phyloP scores from a whole-genome alignment of 176 grass and related monocot genomes.

The Bolboschoenus planiculmis region DNA sequence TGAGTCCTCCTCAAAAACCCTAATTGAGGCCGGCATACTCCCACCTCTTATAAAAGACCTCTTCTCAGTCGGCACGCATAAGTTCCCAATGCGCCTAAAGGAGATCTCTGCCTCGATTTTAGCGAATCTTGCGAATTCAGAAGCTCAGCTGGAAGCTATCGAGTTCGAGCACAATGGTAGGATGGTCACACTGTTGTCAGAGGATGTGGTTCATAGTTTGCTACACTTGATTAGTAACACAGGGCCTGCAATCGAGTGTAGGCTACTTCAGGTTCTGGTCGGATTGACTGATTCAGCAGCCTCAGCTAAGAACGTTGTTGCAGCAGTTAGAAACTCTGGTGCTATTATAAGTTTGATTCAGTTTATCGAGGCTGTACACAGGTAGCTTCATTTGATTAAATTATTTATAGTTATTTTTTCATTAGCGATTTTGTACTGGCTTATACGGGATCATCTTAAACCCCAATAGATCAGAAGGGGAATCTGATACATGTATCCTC shows the following conservation, averaged over 20 bases:
- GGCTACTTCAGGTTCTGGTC: slow-evolving; percentile 64
- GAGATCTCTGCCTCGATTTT: slow-evolving; percentile 68
- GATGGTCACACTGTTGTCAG: slow-evolving; percentile 51
- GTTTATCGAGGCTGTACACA: slow-evolving; percentile 70
- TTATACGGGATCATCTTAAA: neutral
- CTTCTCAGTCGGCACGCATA: slow-evolving; percentile 41
- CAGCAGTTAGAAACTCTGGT: slow-evolving; percentile 66
- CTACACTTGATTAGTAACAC: slow-evolving; percentile 82
- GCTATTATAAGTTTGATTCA: slow-evolving; percentile 74
- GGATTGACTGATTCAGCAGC: slow-evolving; percentile 49
- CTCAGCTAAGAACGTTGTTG: slow-evolving; percentile 42
- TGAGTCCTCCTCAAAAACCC: slow-evolving; percentile 49
- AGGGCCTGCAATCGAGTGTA: slow-evolving; percentile 53
- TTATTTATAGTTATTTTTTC: neutral
- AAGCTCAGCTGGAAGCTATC: slow-evolving; percentile 35
- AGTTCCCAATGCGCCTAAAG: slow-evolving; percentile 68
- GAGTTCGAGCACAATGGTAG: slow-evolving; percentile 28
- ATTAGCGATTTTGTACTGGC: neutral
- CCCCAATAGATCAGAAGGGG: neutral
- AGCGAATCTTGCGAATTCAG: slow-evolving; percentile 51
- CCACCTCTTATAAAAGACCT: slow-evolving; percentile 65
- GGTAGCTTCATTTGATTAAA: slow-evolving; percentile 3
- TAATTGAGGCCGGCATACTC: slow-evolving; percentile 58
- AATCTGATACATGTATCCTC: neutral
- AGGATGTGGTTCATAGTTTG: slow-evolving; percentile 62